phyloP scores from a whole-genome alignment of 2,329 filamentous ascomycete species.

The Arthrobotrys sphaeroides region DNA sequence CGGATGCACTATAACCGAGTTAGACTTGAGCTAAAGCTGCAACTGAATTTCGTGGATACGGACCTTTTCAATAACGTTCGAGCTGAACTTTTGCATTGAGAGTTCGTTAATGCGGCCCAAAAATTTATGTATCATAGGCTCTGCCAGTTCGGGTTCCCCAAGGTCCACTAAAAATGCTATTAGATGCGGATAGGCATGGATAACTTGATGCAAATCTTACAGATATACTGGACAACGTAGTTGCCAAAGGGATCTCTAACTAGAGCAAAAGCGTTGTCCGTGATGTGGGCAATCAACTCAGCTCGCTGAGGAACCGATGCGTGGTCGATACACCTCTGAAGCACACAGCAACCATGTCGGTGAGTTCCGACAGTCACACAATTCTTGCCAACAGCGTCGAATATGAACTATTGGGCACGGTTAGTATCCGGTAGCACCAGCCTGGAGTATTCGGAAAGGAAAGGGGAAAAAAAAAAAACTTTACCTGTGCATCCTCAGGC shows the following conservation, averaged over 20 bases:
- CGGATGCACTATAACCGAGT: conserved; percentile 71
- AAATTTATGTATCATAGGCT: conserved; percentile 86
- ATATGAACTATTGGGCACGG: conserved; percentile 76
- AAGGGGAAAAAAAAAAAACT: too few relatives aligned
- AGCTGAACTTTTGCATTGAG: conserved; percentile 98
- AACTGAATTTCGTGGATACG: conserved; percentile 51
- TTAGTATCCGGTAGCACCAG: conserved; percentile 20
- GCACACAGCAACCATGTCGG: conserved; percentile 95
- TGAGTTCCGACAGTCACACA: conserved; percentile 94
- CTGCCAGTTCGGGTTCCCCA: conserved; percentile 85
- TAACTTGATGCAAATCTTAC: conserved; percentile 50
- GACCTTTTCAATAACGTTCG: conserved; percentile 95
- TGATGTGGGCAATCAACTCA: conserved; percentile 86
- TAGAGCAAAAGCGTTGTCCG: conserved; percentile 82
- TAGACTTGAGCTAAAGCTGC: not conserved
- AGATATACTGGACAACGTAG: conserved; percentile 98
- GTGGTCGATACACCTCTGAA: conserved; percentile 98
- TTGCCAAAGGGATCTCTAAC: conserved; percentile 98
- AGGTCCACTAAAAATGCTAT: conserved; percentile 72
- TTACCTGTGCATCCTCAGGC: conserved; percentile 76
- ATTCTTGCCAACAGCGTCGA: conserved; percentile 86
- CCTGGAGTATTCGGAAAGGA: not conserved
- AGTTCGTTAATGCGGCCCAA: conserved; percentile 73
- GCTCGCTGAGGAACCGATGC: conserved; percentile 88
- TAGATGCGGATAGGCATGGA: not conserved